A percentile compares a stretch with the other conserved stretches of the same genome.
These are phyloP conservation scores for Aureobasidium sp. DNA, from an alignment of 2,329 filamentous ascomycete genomes.

Conservation along the genomic window DNA sequence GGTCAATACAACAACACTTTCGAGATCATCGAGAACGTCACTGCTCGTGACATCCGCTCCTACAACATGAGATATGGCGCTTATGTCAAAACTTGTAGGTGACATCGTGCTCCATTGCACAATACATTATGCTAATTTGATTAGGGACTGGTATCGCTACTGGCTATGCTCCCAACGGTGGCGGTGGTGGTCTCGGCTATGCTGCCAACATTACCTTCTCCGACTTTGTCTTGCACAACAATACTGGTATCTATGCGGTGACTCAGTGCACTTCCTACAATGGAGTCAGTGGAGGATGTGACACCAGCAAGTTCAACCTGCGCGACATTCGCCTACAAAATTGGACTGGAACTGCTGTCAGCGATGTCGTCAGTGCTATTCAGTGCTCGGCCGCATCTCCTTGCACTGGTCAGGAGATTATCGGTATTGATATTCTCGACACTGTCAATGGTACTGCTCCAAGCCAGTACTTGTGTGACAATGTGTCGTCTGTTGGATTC, in stretches of 20 bases:
- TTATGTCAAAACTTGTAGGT: conserved; percentile 49
- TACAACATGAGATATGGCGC: conserved; percentile 42
- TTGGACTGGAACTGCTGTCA: conserved; percentile 25
- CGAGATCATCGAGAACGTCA: conserved; percentile 46
- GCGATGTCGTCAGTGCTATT: conserved; percentile 21
- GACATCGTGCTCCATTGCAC: neutral
- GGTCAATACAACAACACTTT: conserved; percentile 46
- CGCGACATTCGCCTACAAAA: conserved; percentile 25
- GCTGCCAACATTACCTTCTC: conserved; percentile 33
- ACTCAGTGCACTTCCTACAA: conserved; percentile 26
- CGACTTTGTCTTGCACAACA: conserved; percentile 25
- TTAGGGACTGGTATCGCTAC: conserved; percentile 42
- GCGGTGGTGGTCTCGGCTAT: conserved; percentile 48
- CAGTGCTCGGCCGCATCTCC: conserved; percentile 26
- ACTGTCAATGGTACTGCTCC: conserved; percentile 19
- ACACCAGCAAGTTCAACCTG: conserved; percentile 33
- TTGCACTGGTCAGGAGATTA: conserved; percentile 23
- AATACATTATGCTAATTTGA: neutral
- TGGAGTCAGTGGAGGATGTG: conserved; percentile 22
- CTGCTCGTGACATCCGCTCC: conserved; percentile 42
- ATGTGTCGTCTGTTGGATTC: conserved; percentile 20
- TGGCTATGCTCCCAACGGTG: conserved; percentile 47
- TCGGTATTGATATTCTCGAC: conserved; percentile 18
- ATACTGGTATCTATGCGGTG: conserved; percentile 20
- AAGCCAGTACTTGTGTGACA: conserved; percentile 22